A percentile compares a stretch with the other conserved stretches of the same genome.
These are phyloP conservation scores for Umbilicus rupestris DNA, from an alignment of 164 flowering plant genomes.

Conservation along the genomic window DNA sequence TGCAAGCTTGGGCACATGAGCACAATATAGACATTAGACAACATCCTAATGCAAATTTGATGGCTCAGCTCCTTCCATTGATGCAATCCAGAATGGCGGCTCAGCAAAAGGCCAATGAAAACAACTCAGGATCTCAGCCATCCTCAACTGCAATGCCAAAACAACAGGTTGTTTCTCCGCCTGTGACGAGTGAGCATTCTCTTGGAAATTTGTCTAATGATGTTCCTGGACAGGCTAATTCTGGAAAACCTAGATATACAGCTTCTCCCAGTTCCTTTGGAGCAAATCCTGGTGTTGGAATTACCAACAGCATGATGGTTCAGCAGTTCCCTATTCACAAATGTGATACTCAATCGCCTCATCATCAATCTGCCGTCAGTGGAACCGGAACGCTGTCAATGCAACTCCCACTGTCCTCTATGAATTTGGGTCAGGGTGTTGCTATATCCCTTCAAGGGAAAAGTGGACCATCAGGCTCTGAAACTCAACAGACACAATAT, in stretches of 20 bases:
- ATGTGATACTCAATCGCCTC: slow-evolving; percentile 45
- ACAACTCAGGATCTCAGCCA: slow-evolving; percentile 30
- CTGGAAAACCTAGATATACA: slow-evolving; percentile 48
- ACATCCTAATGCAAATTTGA: slow-evolving; percentile 69
- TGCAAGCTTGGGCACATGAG: slow-evolving; percentile 85
- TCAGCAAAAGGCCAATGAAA: slow-evolving; percentile 63
- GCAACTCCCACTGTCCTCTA: slow-evolving; percentile 48
- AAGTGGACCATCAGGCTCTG: slow-evolving; percentile 26
- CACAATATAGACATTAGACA: slow-evolving; percentile 72
- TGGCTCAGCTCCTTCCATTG: slow-evolving; percentile 67
- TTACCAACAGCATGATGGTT: slow-evolving; percentile 27
- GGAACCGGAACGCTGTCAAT: slow-evolving; percentile 58
- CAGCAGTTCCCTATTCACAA: slow-evolving; percentile 43
- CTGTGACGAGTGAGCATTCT: slow-evolving; percentile 53
- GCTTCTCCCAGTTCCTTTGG: slow-evolving; percentile 40
- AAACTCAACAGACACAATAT: slow-evolving; percentile 47
- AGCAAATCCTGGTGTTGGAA: slow-evolving; percentile 26
- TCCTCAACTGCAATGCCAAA: slow-evolving; percentile 34
- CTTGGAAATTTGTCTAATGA: slow-evolving; percentile 67
- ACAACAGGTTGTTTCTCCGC: slow-evolving; percentile 56
- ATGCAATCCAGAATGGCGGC: slow-evolving; percentile 68
- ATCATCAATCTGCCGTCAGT: slow-evolving; percentile 31
- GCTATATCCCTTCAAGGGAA: slow-evolving; percentile 36
- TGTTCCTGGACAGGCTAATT: slow-evolving; percentile 59
- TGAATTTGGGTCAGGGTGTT: slow-evolving; percentile 36